phyloP scores from a whole-genome alignment of 495 filamentous ascomycete genomes.

The Alectoria sarmentosa region DNA sequence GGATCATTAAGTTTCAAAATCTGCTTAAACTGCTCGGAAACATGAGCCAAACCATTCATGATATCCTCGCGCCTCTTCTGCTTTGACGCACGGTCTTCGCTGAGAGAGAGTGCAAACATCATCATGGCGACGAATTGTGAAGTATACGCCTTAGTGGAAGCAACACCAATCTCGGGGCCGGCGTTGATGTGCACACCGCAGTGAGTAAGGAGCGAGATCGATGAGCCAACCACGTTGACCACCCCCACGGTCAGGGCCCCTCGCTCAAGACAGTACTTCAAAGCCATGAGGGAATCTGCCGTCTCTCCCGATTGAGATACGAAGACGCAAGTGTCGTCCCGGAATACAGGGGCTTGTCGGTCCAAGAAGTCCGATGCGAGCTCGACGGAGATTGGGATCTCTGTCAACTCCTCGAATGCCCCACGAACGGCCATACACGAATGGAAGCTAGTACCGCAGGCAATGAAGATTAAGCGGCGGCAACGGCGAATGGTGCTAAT shows the following conservation, averaged over 20 bases:
- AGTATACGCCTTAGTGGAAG: conserved; percentile 97
- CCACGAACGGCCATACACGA: conserved; percentile 99
- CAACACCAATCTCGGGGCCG: conserved; percentile 96
- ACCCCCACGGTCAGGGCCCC: conserved; percentile 95
- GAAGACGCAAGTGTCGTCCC: conserved; percentile 98
- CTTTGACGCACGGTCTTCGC: conserved; percentile 94
- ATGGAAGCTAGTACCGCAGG: conserved; percentile 95
- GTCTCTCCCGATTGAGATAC: conserved; percentile 98
- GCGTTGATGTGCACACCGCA: conserved; percentile 99
- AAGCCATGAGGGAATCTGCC: conserved; percentile 94
- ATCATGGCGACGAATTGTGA: conserved; percentile 99
- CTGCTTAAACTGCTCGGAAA: conserved; percentile 87
- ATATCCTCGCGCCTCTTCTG: conserved; percentile 89
- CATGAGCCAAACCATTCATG: conserved; percentile 80
- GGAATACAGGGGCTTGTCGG: conserved; percentile 96
- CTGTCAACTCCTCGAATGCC: conserved; percentile 94
- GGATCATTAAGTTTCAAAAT: conserved; percentile 83
- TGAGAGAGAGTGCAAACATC: conserved; percentile 95
- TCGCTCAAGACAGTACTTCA: conserved; percentile 94
- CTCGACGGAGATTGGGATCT: conserved; percentile 96
- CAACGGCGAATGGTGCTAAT: conserved; percentile 94
- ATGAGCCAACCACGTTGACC: conserved; percentile 96
- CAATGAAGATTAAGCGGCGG: conserved; percentile 95
- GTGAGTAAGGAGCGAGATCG: conserved; percentile 96
- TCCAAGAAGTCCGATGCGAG: conserved; percentile 97